phyloP scores from a whole-genome alignment of 163 green algal species.

The Trebouxiophyceae sp. region DNA sequence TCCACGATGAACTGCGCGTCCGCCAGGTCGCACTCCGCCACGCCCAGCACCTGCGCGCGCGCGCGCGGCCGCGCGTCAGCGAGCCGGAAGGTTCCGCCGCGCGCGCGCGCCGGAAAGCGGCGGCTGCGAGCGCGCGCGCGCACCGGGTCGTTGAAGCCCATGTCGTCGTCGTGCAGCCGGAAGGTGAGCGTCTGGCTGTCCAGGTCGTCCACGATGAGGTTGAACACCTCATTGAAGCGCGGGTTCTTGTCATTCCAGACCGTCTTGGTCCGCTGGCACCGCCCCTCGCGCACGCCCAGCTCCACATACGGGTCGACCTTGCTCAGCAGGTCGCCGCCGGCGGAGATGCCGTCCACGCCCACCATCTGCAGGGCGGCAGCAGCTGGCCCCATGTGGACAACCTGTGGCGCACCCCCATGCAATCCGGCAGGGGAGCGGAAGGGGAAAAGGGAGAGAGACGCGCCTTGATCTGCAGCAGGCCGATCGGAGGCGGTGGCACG shows the following conservation, averaged over 20 bases:
- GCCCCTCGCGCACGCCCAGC: constrained; percentile 30
- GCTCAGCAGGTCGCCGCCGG: constrained; percentile 13
- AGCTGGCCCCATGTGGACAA: too few relatives aligned
- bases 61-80: too few relatives aligned
- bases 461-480: constrained; percentile 53
- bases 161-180: constrained; percentile 32
- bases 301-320: constrained; percentile 52
- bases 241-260: constrained; percentile 51
- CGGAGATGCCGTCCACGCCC: constrained; percentile 3
- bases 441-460: too few relatives aligned
- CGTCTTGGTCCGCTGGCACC: constrained; percentile 27
- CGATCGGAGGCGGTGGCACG: constrained; percentile 36
- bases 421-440: too few relatives aligned
- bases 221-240: constrained; percentile 57
- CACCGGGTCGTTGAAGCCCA: constrained; percentile 3
- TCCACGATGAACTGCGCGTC: constrained; percentile 16
- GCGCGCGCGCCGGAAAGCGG: too few relatives aligned
- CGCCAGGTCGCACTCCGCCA: not conserved
- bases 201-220: constrained; percentile 55
- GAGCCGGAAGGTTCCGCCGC: too few relatives aligned
- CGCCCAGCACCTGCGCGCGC: not conserved
- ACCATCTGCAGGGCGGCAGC: too few relatives aligned
- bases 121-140: too few relatives aligned
- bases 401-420: too few relatives aligned
- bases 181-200: constrained; percentile 31